Conservation (phyloP, 2,329 filamentous ascomycete species). For the Sclerotinia subarctica region DNA sequence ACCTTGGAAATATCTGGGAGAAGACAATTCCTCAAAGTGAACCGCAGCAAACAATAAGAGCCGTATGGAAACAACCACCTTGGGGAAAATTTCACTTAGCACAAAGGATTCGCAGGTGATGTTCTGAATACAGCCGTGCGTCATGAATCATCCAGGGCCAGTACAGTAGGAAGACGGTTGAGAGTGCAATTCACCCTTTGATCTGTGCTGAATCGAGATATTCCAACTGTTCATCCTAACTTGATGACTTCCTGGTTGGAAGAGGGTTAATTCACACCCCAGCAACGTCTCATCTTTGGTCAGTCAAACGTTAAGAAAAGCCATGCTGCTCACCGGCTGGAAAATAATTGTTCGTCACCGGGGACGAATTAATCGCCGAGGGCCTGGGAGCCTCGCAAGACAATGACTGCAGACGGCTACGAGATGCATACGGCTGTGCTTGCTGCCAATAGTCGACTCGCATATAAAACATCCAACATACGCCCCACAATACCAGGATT, state of each 20-base stretch:
- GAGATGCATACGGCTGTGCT: not conserved
- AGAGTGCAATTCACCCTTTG: not conserved
- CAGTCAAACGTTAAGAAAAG: not conserved
- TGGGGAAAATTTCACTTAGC: not conserved
- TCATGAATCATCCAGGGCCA: not conserved
- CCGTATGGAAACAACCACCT: not conserved
- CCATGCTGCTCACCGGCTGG: slow-evolving; percentile 8
- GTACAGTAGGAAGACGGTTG: not conserved
- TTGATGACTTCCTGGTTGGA: not conserved
- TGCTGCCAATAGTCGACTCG: slow-evolving; percentile 14
- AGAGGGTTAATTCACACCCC: not conserved
- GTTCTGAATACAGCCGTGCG: not conserved
- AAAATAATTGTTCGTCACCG: not conserved
- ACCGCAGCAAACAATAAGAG: not conserved
- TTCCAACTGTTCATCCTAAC: not conserved
- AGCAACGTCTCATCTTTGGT: not conserved
- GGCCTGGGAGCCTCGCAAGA: not conserved
- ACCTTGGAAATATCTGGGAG: not conserved
- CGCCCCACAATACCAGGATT: slow-evolving; percentile 32
- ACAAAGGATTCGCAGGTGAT: not conserved
- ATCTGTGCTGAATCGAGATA: not conserved
- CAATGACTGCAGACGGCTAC: not conserved
- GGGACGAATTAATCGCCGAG: not conserved
- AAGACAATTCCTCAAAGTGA: not conserved
- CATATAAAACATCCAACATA: slow-evolving; percentile 34